Percentiles rank a stretch among this genome's conserved stretches.
These are phyloP conservation scores for Tagetes erecta DNA, from an alignment of 129 eudicot genomes.

Conservation along the genomic window DNA sequence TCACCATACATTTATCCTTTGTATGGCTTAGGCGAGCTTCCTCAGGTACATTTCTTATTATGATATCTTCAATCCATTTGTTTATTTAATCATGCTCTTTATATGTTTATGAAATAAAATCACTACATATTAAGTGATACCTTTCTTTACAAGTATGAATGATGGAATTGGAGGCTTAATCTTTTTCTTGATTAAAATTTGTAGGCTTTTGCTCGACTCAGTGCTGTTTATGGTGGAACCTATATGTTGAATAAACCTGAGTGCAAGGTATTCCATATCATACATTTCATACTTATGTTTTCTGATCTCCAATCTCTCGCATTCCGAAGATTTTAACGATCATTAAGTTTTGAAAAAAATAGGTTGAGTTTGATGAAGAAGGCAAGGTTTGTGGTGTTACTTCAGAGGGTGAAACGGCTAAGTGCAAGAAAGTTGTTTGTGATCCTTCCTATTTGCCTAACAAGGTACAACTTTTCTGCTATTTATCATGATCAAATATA, in stretches of 20 bases:
- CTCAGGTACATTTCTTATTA: conserved; percentile 47
- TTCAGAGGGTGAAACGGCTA: conserved; percentile 91
- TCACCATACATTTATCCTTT: conserved; percentile 72
- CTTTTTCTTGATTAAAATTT: conserved; percentile 12
- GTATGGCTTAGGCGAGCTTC: conserved; percentile 72
- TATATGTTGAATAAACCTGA: conserved; percentile 95
- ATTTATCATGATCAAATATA: not conserved
- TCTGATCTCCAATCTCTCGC: not conserved
- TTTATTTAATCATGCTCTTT: conserved; percentile 13
- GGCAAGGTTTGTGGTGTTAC: conserved; percentile 91
- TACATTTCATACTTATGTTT: not conserved
- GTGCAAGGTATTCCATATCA: conserved; percentile 67
- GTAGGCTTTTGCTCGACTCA: conserved; percentile 94
- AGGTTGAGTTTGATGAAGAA: conserved; percentile 89
- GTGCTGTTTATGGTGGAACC: conserved; percentile 99
- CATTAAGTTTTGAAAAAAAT: conserved; percentile 4
- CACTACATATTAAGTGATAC: not conserved
- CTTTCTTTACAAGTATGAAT: conserved; percentile 12
- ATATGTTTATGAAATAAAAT: conserved; percentile 1
- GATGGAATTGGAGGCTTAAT: conserved; percentile 2
- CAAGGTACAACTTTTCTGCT: conserved; percentile 54
- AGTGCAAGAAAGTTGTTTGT: conserved; percentile 94
- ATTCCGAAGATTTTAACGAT: not conserved
- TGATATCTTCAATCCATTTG: not conserved
- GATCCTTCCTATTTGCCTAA: conserved; percentile 84